Percentiles rank a stretch among this genome's conserved stretches.
These are phyloP conservation scores for Penicillium hordei DNA, from an alignment of 2,329 filamentous ascomycete species.

Conservation along the genomic window DNA sequence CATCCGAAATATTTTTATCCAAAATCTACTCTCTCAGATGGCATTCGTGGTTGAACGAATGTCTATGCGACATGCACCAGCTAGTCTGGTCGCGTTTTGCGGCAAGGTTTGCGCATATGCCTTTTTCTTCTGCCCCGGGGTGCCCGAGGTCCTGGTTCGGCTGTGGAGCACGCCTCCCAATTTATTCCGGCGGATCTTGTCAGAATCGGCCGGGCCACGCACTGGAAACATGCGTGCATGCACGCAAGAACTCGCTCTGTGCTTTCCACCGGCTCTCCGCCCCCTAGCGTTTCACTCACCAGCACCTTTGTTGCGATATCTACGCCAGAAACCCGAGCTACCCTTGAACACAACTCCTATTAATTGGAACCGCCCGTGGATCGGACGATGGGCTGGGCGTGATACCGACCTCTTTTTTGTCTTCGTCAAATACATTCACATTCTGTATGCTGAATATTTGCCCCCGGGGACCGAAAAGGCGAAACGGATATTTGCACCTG, in stretches of 20 bases:
- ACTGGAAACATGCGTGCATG: slow-evolving; percentile 48
- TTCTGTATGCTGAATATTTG: slow-evolving; percentile 72
- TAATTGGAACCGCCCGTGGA: slow-evolving; percentile 83
- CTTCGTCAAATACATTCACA: slow-evolving; percentile 84
- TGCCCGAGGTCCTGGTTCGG: slow-evolving; percentile 78
- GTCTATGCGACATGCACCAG: slow-evolving; percentile 71
- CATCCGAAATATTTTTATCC: slow-evolving; percentile 79
- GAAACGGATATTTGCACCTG: slow-evolving; percentile 68
- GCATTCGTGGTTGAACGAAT: slow-evolving; percentile 84
- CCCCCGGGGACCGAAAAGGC: slow-evolving; percentile 54
- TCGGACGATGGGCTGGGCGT: slow-evolving; percentile 78
- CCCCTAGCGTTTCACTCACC: slow-evolving; percentile 64
- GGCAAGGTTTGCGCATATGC: slow-evolving; percentile 90
- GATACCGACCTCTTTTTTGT: slow-evolving; percentile 91
- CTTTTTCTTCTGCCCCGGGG: slow-evolving; percentile 86
- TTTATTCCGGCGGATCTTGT: slow-evolving; percentile 68
- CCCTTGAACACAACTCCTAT: slow-evolving; percentile 70
- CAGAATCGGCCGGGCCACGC: slow-evolving; percentile 66
- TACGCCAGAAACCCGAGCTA: slow-evolving; percentile 65
- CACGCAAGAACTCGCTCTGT: slow-evolving; percentile 64
- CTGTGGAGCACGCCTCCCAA: slow-evolving; percentile 74
- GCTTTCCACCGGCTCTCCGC: slow-evolving; percentile 68
- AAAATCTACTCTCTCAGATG: slow-evolving; percentile 81
- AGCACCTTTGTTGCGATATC: slow-evolving; percentile 56
- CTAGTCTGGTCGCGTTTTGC: slow-evolving; percentile 77